These are phyloP conservation scores for Taphrina wiesneri DNA, from an alignment of 1,139 yeast species.

Conservation along the genomic window DNA sequence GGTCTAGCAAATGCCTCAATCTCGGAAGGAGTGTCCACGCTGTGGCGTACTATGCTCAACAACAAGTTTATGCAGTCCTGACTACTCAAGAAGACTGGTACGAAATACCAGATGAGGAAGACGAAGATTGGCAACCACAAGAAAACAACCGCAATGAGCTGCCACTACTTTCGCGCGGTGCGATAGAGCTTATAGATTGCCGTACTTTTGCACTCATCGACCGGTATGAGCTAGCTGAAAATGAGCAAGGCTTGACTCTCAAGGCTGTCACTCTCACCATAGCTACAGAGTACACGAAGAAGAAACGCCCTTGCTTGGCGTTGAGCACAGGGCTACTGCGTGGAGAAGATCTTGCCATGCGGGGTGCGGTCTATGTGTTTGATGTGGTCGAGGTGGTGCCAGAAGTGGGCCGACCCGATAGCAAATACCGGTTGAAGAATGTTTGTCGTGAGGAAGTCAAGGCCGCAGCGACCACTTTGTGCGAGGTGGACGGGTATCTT, in stretches of 20 bases:
- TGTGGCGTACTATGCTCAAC: slow-evolving; percentile 69
- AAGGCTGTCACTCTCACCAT: slow-evolving; percentile 61
- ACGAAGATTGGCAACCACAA: slow-evolving; percentile 43
- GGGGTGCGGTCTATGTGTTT: slow-evolving; percentile 73
- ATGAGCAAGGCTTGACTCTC: slow-evolving; percentile 65
- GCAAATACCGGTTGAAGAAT: slow-evolving; percentile 73
- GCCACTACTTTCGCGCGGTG: slow-evolving; percentile 61
- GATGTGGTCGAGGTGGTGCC: slow-evolving; percentile 86
- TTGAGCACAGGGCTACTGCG: slow-evolving; percentile 77
- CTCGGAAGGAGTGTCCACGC: slow-evolving; percentile 66
- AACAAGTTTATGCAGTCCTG: slow-evolving; percentile 66
- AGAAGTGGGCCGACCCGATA: slow-evolving; percentile 84
- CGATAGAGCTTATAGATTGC: slow-evolving; percentile 69
- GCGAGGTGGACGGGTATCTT: slow-evolving; percentile 82
- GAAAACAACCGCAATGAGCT: slow-evolving; percentile 50
- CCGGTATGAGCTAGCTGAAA: slow-evolving; percentile 56
- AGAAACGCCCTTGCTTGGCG: slow-evolving; percentile 67
- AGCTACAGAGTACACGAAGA: slow-evolving; percentile 53
- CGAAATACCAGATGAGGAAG: slow-evolving; percentile 75
- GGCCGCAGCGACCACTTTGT: slow-evolving; percentile 80
- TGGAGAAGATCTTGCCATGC: slow-evolving; percentile 79
- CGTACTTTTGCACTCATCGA: slow-evolving; percentile 77
- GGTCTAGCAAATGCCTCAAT: slow-evolving; percentile 60
- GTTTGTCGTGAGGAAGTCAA: slow-evolving; percentile 74
- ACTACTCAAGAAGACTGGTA: slow-evolving; percentile 63